Base-by-base conservation (phyloP, 768 basidiomycete species). In the Boletales sp. region DNA sequence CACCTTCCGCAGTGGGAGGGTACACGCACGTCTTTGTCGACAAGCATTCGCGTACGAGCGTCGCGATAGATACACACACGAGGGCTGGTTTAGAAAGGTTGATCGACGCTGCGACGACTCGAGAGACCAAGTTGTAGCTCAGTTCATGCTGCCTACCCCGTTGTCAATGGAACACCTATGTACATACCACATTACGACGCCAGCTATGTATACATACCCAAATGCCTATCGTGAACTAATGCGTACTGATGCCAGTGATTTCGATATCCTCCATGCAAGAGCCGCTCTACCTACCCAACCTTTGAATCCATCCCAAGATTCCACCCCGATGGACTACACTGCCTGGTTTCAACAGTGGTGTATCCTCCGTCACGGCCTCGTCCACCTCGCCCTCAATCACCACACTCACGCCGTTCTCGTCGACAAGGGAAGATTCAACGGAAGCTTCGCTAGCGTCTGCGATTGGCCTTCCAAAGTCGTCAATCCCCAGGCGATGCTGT, bases 21-120 rank as follows among this genome's bases (percentile, higher is more conserved):
- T 90, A 91, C 48, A 90, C 86, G 0, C 89, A 92, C 64, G 89
- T 91, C n/a, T 91, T 90, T 60, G 89, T 92, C 4, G 80, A 82
- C 24, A 78, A 75, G 39, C 56, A 58, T 47, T 78, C 77, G 38
- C 69, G 89, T 41, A 82, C 79, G 69, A 83, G 84, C 50, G 66
- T 68, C 0, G 55, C 70, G 0, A 84, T 89, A 59, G 66, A 58
- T 32, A 48, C 61, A 2, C 63, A 54, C 47, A 74, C 71, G 24
- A 74, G 72, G 53, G 67, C 60, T 3, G 85, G 84, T 0, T 67
- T 90, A 30, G 47, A 51, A 42, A 56, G 50, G 29, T 40, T 67
- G 24, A 24, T 39, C 5, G 36, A 19, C 36, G 18, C 17, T 11
- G 12, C 38, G n/a, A 1, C 38, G n/a, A 1, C 8, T 7, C 19